Evolutionary conservation across 345 rosid genomes (phyloP).

Genomic region (Barbarea vulgaris): DNA sequence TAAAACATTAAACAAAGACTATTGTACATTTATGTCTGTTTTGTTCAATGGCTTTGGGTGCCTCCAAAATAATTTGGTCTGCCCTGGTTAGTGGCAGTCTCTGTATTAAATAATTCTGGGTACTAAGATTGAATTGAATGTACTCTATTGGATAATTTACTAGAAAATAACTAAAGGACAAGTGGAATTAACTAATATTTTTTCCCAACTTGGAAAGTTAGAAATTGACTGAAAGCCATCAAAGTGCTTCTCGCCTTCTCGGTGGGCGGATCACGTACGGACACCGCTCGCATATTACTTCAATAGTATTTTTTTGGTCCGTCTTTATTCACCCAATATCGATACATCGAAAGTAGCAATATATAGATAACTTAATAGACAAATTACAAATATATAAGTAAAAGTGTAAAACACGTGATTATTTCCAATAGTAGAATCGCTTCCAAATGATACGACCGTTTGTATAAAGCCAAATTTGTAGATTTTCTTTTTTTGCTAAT

Average conservation of each 20-base stretch:
- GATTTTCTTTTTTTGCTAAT: too few relatives aligned
- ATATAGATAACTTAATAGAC: neutral
- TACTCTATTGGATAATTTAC: neutral
- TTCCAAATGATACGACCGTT: too few relatives aligned
- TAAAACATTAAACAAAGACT: too few relatives aligned
- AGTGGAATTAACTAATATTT: neutral
- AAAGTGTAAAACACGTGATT: slow-evolving; percentile 14
- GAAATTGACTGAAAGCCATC: slow-evolving; percentile 15
- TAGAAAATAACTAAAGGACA: neutral
- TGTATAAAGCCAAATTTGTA: neutral
- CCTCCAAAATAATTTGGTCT: too few relatives aligned
- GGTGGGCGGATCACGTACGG: neutral
- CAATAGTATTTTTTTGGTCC: neutral
- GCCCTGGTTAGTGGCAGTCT: neutral
- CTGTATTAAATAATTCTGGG: neutral
- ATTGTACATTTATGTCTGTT: too few relatives aligned
- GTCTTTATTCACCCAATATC: neutral
- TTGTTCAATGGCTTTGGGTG: too few relatives aligned
- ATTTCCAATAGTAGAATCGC: too few relatives aligned
- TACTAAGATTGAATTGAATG: neutral
- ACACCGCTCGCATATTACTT: neutral
- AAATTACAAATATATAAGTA: neutral
- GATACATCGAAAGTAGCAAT: neutral
- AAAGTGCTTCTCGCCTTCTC: neutral
- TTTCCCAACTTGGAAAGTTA: neutral